Conservation (phyloP, 768 basidiomycete species). For the Mycena alexandri region DNA sequence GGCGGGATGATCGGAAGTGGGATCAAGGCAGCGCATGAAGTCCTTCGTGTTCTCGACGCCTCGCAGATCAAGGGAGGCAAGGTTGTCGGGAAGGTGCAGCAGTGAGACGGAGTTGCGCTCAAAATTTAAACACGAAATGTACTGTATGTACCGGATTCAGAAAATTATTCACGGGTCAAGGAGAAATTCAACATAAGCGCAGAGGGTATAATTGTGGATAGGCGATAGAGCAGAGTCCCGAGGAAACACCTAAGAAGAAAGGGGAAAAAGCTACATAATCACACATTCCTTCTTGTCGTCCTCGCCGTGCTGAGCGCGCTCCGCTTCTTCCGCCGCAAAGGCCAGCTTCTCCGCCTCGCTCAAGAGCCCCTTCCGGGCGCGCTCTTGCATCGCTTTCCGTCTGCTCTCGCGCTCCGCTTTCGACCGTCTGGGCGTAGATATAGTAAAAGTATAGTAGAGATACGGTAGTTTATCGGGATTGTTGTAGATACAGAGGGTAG, state of each 20-base stretch:
- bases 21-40: slow-evolving; percentile 77
- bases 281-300: slow-evolving; percentile 57
- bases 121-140: not conserved
- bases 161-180: not conserved
- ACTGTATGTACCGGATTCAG: not conserved
- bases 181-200: too few species aligned
- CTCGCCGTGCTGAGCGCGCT: slow-evolving; percentile 43
- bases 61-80: slow-evolving; percentile 67
- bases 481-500: slow-evolving; percentile 45
- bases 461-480: not conserved
- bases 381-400: slow-evolving; percentile 76
- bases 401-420: slow-evolving; percentile 80
- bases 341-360: slow-evolving; percentile 67
- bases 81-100: slow-evolving; percentile 54
- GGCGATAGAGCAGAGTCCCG: too few species aligned
- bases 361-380: slow-evolving; percentile 78
- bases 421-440: slow-evolving; percentile 65
- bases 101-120: not conserved
- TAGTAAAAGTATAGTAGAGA: not conserved
- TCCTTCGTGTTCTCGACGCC: slow-evolving; percentile 64
- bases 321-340: slow-evolving; percentile 60
- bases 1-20: slow-evolving; percentile 86
- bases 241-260: not conserved
- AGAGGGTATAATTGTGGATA: slow-evolving; percentile 6
- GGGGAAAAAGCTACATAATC: slow-evolving; percentile 63